Percentiles rank a stretch among this genome's conserved stretches.
phyloP scores from a whole-genome alignment of 202 grass and related monocot species.

The Cymbopogon flexuosus region DNA sequence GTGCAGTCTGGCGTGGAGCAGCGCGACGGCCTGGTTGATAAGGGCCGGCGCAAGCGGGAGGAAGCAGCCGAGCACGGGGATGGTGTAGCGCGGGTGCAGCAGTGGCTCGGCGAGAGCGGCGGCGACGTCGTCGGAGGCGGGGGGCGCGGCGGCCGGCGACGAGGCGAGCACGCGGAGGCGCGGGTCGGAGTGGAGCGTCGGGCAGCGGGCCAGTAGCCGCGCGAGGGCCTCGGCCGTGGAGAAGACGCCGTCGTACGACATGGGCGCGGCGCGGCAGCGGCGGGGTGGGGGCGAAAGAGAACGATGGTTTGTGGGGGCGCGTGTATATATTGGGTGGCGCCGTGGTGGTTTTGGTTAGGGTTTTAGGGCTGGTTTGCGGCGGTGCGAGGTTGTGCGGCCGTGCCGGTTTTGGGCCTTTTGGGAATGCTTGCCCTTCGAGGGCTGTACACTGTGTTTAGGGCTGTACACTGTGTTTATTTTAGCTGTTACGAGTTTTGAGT shows the following conservation, averaged over 20 bases:
- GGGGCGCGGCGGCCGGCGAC: slow-evolving; percentile 4
- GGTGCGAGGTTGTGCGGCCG: not conserved
- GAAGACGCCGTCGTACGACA: slow-evolving; percentile 84
- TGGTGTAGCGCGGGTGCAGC: slow-evolving; percentile 71
- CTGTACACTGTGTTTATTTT: no score
- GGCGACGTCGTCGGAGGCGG: slow-evolving; percentile 43
- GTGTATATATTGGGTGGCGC: slow-evolving; percentile 9
- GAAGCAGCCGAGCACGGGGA: slow-evolving; percentile 87
- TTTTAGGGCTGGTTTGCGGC: slow-evolving; percentile 45
- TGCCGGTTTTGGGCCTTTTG: not conserved
- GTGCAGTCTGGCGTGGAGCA: slow-evolving; percentile 35
- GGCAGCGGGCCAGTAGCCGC: slow-evolving; percentile 62
- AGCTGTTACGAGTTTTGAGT: no score
- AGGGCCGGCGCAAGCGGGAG: slow-evolving; percentile 54
- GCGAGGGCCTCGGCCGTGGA: slow-evolving; percentile 43
- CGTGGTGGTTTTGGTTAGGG: slow-evolving; percentile 43
- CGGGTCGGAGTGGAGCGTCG: slow-evolving; percentile 41
- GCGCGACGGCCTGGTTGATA: slow-evolving; percentile 48
- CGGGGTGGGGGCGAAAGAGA: not conserved
- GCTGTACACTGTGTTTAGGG: no score
- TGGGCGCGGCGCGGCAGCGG: slow-evolving; percentile 23
- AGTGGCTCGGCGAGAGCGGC: slow-evolving; percentile 69
- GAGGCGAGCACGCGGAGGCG: slow-evolving; percentile 37
- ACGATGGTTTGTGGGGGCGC: not conserved
- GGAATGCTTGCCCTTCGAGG: not conserved